A percentile compares a stretch with the other conserved stretches of the same genome.
Conservation (phyloP, 805 yeast genomes). For the Blastobotrys terrestris region DNA sequence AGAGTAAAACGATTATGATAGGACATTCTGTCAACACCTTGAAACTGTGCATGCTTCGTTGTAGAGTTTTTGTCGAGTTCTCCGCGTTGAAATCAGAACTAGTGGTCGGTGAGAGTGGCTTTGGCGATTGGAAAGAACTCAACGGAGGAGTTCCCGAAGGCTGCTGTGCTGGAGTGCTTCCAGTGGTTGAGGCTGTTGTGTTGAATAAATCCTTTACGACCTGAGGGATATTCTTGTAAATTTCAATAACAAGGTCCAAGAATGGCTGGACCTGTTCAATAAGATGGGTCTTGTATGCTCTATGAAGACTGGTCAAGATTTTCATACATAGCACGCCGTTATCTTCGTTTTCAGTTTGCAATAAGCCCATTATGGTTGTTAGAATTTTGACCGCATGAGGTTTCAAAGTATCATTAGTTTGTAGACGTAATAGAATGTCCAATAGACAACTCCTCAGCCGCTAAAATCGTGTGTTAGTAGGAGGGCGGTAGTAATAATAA, state of each 20-base stretch:
- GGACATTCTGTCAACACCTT: constrained; percentile 95
- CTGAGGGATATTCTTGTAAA: constrained; percentile 73
- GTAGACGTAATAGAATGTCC: constrained; percentile 74
- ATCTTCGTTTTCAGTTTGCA: constrained; percentile 84
- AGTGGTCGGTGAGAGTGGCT: constrained; percentile 38
- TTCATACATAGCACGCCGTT: constrained; percentile 91
- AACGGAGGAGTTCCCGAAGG: constrained; percentile 19
- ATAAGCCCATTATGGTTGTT: constrained; percentile 50
- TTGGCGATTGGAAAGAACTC: constrained; percentile 32
- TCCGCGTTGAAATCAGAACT: constrained; percentile 32
- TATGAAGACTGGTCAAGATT: constrained; percentile 76
- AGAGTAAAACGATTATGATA: constrained; percentile 87
- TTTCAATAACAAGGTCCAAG: constrained; percentile 63
- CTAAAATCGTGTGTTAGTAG: constrained; percentile 31
- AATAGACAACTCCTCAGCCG: constrained; percentile 69
- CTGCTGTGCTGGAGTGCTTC: constrained; percentile 12
- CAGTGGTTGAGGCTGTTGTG: constrained; percentile 10
- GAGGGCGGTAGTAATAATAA: too few species aligned
- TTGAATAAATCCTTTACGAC: constrained; percentile 69
- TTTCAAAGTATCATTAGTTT: constrained; percentile 74
- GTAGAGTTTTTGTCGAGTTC: constrained; percentile 44
- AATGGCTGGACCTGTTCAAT: constrained; percentile 72
- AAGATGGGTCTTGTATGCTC: constrained; percentile 66
- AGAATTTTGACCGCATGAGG: constrained; percentile 59
- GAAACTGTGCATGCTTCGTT: constrained; percentile 72